Conservation (phyloP, 148 eudicot genomes). For the Chenopodium berlandieri region DNA sequence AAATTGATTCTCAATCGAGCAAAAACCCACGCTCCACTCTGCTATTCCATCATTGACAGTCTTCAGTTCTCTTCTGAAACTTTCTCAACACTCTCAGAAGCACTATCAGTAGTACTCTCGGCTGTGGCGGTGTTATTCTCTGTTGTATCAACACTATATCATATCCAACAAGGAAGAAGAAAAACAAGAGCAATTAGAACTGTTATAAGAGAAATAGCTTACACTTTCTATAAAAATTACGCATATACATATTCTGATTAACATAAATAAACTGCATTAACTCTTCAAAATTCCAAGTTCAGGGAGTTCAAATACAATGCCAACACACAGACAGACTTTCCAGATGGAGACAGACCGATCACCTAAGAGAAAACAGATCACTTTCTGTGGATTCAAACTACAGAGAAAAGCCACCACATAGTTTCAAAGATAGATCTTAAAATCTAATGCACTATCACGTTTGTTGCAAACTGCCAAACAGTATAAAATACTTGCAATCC, state of each 20-base stretch:
- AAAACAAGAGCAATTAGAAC: neutral
- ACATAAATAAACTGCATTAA: neutral
- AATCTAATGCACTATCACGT: neutral
- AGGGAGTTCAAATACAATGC: neutral
- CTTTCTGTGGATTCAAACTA: neutral
- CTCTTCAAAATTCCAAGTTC: neutral
- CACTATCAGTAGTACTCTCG: neutral
- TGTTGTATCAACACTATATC: constrained; percentile 42
- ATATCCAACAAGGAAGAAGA: constrained; percentile 3
- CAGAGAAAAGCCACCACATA: neutral
- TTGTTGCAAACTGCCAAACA: constrained; percentile 9
- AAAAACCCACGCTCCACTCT: neutral
- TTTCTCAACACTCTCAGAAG: constrained; percentile 12
- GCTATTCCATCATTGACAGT: neutral
- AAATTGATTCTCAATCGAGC: constrained; percentile 27
- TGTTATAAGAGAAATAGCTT: neutral
- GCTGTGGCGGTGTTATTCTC: constrained; percentile 32
- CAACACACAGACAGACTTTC: neutral
- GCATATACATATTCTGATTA: neutral
- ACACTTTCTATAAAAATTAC: too few relatives aligned
- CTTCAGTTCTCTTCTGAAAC: constrained; percentile 41
- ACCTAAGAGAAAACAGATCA: neutral
- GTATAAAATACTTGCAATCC: neutral
- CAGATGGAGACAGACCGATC: neutral
- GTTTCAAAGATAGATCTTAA: neutral